phyloP scores from a whole-genome alignment of 139 green algal species.

The Eudorina sp. region DNA sequence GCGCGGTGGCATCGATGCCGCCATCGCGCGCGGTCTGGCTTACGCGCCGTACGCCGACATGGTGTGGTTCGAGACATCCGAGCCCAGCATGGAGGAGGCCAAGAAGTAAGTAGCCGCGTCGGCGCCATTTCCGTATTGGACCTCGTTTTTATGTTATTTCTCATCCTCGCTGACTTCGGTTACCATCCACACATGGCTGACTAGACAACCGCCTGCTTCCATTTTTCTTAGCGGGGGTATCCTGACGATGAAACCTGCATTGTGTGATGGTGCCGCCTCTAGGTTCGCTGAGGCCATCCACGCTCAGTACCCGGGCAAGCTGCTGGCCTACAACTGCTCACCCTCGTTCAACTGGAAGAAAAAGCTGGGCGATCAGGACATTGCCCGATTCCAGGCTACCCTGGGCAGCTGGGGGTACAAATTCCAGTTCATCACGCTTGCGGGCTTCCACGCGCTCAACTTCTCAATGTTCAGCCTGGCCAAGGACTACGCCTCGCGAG shows the following conservation, averaged over 20 bases:
- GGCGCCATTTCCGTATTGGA: too few species aligned
- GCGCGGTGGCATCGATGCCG: conserved; percentile 79
- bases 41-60: conserved; percentile 92
- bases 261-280: neutral
- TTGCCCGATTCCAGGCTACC: conserved; percentile 77
- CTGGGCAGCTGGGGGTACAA: conserved; percentile 58
- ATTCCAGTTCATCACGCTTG: conserved; percentile 90
- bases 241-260: too few species aligned
- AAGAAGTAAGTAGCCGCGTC: conserved; percentile 21
- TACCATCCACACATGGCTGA: too few species aligned
- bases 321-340: conserved; percentile 95
- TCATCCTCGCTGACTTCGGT: too few species aligned
- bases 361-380: conserved; percentile 79
- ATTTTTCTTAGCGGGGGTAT: too few species aligned
- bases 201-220: too few species aligned
- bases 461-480: conserved; percentile 86
- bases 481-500: conserved; percentile 73
- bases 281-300: conserved; percentile 83
- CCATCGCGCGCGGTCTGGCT: conserved; percentile 87
- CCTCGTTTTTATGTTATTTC: too few species aligned
- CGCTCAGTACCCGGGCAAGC: conserved; percentile 86
- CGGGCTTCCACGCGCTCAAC: conserved; percentile 92
- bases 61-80: conserved; percentile 92
- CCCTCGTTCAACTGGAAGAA: conserved; percentile 96
- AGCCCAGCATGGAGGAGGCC: conserved; percentile 85